These are phyloP conservation scores for Hypomontagnella submonticulosa DNA, from an alignment of 495 filamentous ascomycete species.

Conservation along the genomic window DNA sequence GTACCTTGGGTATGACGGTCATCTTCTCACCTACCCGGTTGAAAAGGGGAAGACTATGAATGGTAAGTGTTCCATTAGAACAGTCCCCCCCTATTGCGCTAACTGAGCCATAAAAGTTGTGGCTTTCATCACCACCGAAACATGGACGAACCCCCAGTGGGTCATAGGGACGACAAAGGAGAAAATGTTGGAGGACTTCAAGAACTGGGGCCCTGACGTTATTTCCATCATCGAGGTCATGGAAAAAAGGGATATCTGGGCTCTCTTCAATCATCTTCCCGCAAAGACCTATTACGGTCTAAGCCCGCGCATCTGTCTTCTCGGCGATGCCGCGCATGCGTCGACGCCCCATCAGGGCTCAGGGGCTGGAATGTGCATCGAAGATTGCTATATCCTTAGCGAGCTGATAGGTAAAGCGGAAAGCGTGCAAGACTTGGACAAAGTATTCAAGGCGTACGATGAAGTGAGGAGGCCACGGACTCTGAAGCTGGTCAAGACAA, in stretches of 20 bases:
- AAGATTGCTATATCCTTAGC: conserved; percentile 71
- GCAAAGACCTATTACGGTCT: conserved; percentile 64
- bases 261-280: conserved; percentile 70
- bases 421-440: conserved; percentile 51
- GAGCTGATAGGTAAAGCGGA: conserved; percentile 64
- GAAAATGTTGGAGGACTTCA: conserved; percentile 66
- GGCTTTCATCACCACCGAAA: conserved; percentile 50
- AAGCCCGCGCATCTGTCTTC: conserved; percentile 60
- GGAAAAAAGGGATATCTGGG: conserved; percentile 61
- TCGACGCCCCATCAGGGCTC: conserved; percentile 76
- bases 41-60: conserved; percentile 72
- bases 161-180: conserved; percentile 65
- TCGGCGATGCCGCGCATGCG: conserved; percentile 78
- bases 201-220: conserved; percentile 62
- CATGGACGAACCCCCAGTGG: conserved; percentile 62
- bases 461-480: conserved; percentile 62
- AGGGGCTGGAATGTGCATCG: conserved; percentile 74
- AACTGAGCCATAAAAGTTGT: conserved; percentile 38
- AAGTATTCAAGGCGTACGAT: conserved; percentile 73
- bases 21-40: conserved; percentile 74
- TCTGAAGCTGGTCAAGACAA: conserved; percentile 57
- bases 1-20: conserved; percentile 67
- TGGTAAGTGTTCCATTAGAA: conserved; percentile 45
- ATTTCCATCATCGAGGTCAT: conserved; percentile 42
- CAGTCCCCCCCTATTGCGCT: not conserved